Conservation (phyloP, 306 rosid species). For the Prunus fruticosa region DNA sequence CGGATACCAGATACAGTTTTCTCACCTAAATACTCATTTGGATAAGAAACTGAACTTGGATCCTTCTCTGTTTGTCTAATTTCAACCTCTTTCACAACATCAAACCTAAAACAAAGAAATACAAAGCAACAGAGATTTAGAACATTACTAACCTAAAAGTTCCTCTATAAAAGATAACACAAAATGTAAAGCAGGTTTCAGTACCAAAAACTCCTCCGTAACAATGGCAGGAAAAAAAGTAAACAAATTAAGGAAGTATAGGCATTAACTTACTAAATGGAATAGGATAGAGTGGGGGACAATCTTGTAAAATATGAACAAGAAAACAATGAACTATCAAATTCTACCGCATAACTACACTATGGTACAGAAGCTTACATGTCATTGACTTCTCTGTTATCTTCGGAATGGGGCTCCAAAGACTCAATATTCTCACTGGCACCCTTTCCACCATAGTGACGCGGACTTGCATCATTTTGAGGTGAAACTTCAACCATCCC, state of each 20-base stretch:
- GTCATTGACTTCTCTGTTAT: constrained; percentile 36
- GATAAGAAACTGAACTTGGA: constrained; percentile 46
- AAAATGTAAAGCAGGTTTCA: neutral
- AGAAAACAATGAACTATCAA: neutral
- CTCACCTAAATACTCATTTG: constrained; percentile 45
- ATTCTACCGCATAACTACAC: neutral
- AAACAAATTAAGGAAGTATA: neutral
- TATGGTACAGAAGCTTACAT: constrained; percentile 46
- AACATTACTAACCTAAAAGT: neutral
- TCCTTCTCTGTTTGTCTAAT: constrained; percentile 36
- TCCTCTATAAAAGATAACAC: neutral
- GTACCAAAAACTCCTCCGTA: neutral
- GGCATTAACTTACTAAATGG: neutral
- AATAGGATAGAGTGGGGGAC: neutral
- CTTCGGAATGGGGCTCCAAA: constrained; percentile 38
- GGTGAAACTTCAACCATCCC: constrained; percentile 28
- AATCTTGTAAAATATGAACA: neutral
- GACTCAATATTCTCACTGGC: constrained; percentile 31
- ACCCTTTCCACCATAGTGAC: constrained; percentile 27
- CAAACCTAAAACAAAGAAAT: constrained; percentile 42
- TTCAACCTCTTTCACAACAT: constrained; percentile 37
- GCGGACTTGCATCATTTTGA: constrained; percentile 27
- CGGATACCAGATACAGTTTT: constrained; percentile 40
- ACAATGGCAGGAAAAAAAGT: neutral
- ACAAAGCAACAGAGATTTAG: constrained; percentile 14